Evolutionary conservation across 306 rosid genomes (phyloP).

Genomic region (Betula pendula): DNA sequence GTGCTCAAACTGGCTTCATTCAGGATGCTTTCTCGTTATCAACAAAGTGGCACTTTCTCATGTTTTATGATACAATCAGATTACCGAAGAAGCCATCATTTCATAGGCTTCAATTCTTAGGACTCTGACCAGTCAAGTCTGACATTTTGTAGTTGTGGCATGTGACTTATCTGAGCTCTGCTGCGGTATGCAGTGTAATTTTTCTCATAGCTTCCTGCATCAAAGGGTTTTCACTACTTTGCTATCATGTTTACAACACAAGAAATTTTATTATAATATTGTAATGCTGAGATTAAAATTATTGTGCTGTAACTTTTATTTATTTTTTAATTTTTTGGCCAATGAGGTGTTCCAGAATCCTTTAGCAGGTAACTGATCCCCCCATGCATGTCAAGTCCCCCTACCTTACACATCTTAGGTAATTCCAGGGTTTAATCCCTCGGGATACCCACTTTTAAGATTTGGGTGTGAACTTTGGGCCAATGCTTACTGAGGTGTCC

Average conservation of each 20-base stretch:
- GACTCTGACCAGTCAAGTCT: neutral
- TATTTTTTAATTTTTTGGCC: neutral
- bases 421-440: neutral
- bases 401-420: no score
- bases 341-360: no score
- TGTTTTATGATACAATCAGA: conserved; percentile 1
- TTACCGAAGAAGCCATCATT: neutral
- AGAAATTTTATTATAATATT: no score
- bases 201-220: no score
- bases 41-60: neutral
- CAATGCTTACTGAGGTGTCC: neutral
- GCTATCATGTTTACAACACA: no score
- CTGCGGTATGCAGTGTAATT: no score
- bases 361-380: neutral
- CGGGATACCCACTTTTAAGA: neutral
- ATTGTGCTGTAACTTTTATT: neutral
- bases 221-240: no score
- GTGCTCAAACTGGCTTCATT: neutral
- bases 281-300: no score
- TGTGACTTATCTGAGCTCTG: no score
- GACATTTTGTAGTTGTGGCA: no score
- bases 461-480: neutral
- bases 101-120: neutral
- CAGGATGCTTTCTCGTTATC: neutral
- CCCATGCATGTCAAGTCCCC: no score